Evolutionary conservation across 2,329 filamentous ascomycete genomes (phyloP), one percentile per base, ranked within the genome.

Genomic region (Botrytis fabae): DNA sequence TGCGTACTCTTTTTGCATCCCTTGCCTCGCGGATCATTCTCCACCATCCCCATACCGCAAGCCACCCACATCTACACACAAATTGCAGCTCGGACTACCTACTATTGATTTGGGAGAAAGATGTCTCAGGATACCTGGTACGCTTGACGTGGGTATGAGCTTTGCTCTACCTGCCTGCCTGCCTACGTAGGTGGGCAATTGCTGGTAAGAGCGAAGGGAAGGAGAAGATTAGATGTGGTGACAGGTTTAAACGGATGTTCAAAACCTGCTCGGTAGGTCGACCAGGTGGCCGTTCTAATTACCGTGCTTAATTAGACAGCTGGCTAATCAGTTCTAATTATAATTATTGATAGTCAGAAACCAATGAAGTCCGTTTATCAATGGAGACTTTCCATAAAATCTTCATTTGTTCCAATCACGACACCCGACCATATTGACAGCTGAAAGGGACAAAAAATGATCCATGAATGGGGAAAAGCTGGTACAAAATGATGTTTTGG

Each of bases 111-210:
- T 57, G 65, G 48, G 65, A 18, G 42, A 22, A 20, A 40, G 25
- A 68, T 68, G 65, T 68, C 48, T 68, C 48, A 68, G 32, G 64
- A 65, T 46, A 35, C 62, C 42, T 46, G 62, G 62, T 46, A 40
- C 59, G 3, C n/a, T 54, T 16, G 48, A n/a, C 12, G 2, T 54
- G 48, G 48, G 48, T n/a, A 57, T 57, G n/a, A 28, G 51, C 51
- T 57, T 57, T 57, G 2, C 38, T 64, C 14, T 46, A 3, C 12
- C 48, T 16, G 7, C 4, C 48, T 7, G 7, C 4, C 14, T 46
- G 2, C 12, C 48, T 16, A 6, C 4, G 25, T 6, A 16, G 48
- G 48, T 7, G n/a, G 25, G 48, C n/a, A 22, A 32, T 46, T 28
- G 40, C 18, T 64, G 40, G 46, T 20, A 14, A 46, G 59, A 61